These are phyloP conservation scores for Camellia granthamiana DNA, from an alignment of 148 eudicot genomes.

Conservation along the genomic window DNA sequence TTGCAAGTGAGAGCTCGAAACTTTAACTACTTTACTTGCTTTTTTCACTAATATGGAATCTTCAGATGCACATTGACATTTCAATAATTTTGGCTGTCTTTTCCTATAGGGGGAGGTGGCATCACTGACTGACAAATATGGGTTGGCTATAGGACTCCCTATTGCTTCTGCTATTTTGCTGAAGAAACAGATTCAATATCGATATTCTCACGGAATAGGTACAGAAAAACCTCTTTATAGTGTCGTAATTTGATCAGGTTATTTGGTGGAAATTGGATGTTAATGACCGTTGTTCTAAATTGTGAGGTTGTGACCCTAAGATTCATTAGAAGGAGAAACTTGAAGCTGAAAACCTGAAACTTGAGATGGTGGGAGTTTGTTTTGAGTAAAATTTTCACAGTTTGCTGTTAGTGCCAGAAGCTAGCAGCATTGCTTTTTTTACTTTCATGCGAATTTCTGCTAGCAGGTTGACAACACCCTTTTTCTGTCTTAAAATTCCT, in stretches of 20 bases:
- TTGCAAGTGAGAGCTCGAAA: too few species aligned
- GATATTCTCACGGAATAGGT: constrained; percentile 93
- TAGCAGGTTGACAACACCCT: too few species aligned
- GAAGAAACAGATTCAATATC: constrained; percentile 75
- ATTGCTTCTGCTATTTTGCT: constrained; percentile 62
- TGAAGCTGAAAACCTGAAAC: background rate
- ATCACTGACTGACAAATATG: constrained; percentile 72
- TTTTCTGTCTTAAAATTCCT: too few species aligned
- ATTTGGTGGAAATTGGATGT: constrained; percentile 1
- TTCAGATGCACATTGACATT: background rate
- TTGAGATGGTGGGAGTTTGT: background rate
- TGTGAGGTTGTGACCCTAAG: background rate
- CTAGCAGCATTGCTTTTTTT: too few species aligned
- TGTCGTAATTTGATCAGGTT: background rate
- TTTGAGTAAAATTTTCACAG: too few species aligned
- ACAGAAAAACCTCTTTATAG: constrained; percentile 5
- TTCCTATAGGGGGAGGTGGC: constrained; percentile 81
- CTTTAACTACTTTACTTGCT: background rate
- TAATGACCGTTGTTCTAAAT: background rate
- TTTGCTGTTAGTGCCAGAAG: too few species aligned
- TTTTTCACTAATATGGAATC: background rate
- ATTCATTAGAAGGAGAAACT: background rate
- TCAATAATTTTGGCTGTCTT: constrained; percentile 12
- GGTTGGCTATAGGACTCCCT: constrained; percentile 75
- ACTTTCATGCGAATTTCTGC: too few species aligned